Conservation (phyloP, 1,284 basidiomycete species). For the Xerocomus amazonicus region DNA sequence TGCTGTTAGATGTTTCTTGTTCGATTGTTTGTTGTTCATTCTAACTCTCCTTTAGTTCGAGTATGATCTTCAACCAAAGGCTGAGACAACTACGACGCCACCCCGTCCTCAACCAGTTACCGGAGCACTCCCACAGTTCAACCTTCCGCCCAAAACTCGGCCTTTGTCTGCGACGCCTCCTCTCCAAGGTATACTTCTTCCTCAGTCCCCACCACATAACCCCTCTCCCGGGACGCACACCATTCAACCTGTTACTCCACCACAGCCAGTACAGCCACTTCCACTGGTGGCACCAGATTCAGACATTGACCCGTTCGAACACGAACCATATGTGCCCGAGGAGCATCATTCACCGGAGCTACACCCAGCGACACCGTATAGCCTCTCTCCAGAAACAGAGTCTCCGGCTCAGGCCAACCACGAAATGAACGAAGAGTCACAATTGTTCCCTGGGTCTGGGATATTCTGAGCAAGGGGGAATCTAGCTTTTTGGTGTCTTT, state of each 20-base stretch:
- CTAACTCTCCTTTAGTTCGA: constrained; percentile 37
- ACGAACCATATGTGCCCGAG: constrained; percentile 30
- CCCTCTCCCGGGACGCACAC: constrained; percentile 8
- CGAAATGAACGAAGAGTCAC: constrained; percentile 37
- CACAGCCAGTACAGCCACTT: constrained; percentile 15
- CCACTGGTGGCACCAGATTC: constrained; percentile 24
- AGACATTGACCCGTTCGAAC: constrained; percentile 37
- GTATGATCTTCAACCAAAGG: constrained; percentile 40
- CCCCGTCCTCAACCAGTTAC: constrained; percentile 11
- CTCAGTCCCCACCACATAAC: constrained; percentile 7
- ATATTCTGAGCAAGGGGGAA: constrained; percentile 40
- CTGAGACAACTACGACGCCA: constrained; percentile 12
- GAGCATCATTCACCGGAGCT: constrained; percentile 9
- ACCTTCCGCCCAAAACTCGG: constrained; percentile 4
- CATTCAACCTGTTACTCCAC: constrained; percentile 9
- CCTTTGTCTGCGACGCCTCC: constrained; percentile 14
- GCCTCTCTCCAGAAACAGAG: constrained; percentile 26
- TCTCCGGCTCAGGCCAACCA: neutral
- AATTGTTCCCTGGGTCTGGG: constrained; percentile 54
- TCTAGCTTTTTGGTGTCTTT: neutral
- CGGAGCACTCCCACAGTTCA: constrained; percentile 10
- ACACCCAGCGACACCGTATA: constrained; percentile 27
- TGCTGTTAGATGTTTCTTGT: constrained; percentile 49
- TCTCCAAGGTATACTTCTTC: constrained; percentile 12
- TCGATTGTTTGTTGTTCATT: neutral